Base-by-base conservation (phyloP, 2,329 filamentous ascomycete genomes). In the Xylaria sp. region DNA sequence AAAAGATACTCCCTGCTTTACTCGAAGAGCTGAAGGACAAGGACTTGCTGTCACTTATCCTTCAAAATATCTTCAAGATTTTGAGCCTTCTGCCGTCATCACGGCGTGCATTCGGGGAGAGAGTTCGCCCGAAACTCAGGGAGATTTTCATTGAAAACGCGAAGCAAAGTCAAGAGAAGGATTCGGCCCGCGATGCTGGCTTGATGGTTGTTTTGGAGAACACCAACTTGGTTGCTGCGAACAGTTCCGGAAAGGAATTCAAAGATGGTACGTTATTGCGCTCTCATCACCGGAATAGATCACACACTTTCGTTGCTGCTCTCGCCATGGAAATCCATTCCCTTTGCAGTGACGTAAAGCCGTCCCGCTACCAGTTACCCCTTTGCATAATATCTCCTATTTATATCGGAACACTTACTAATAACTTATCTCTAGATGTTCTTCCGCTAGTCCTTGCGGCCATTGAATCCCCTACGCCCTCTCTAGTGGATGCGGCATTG, bases 21-120 rank as follows among this genome's bases (percentile, higher is more conserved):
- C 76, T 99, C 2, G 94, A 99, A 57, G 93, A 99, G 74, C 86
- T 92, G 73, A 97, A 99, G 71, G 94, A 99, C 69, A 88, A 85
- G 54, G 92, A 96, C 49, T 80, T 97, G 0, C 78, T 97, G 4
- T 87, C 92, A 0, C 77, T 93, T 48, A 91, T 97, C 42, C 76
- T 99, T 18, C 90, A 94, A 62, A 97, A 97, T 64, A 81, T 96
- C 19, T 97, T 99, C 76, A 92, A 91, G 62, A 95, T 97, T 44
- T 80, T 97, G 55, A 85, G 88, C 57, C 81, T 90, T 37, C 79
- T 97, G 54, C 90, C 92, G 0, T 87, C 85, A 4, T 88, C 89
- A 8, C 89, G 86, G 67, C 85, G 91, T 42, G 83, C 88, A 0
- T 95, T 99, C 70, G 85, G 86, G 0, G 92, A 97, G 48, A 91